These are phyloP conservation scores for Globisporangium acanthophoron DNA, from an alignment of 352 stramenopile species.

Conservation along the genomic window DNA sequence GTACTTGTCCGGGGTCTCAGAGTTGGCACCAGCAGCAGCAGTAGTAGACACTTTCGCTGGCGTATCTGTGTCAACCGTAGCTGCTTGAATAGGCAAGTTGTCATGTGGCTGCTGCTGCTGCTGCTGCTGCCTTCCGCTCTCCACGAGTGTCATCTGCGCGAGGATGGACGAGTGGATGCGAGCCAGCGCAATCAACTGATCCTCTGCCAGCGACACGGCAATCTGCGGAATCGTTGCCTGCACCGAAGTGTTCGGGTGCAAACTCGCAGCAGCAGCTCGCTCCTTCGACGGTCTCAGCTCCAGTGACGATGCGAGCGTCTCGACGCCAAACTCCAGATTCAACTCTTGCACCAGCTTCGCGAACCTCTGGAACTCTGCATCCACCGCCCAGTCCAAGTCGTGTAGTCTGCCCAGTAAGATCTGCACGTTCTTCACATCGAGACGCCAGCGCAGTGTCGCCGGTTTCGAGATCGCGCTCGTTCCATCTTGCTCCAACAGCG, in stretches of 20 bases:
- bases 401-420: constrained; percentile 45
- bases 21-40: constrained; percentile 2
- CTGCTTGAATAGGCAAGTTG: neutral
- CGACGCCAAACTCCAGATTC: constrained; percentile 45
- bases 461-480: constrained; percentile 1
- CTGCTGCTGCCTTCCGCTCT: neutral
- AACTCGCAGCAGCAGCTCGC: neutral
- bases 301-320: constrained; percentile 25
- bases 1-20: constrained; percentile 24
- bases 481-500: constrained; percentile 6
- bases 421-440: constrained; percentile 57
- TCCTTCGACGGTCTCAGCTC: constrained; percentile 5
- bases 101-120: neutral
- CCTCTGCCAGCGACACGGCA: constrained; percentile 9
- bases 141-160: constrained; percentile 5
- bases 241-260: constrained; percentile 7
- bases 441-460: constrained; percentile 45
- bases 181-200: constrained; percentile 13
- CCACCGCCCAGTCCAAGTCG: constrained; percentile 26
- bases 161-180: constrained; percentile 19
- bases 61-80: neutral
- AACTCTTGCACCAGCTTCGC: constrained; percentile 56
- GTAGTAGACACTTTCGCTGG: neutral
- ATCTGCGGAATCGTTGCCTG: constrained; percentile 19
- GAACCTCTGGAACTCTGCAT: constrained; percentile 31